phyloP scores from a whole-genome alignment of 1,284 basidiomycete genomes.

The Athelia psychrophila region DNA sequence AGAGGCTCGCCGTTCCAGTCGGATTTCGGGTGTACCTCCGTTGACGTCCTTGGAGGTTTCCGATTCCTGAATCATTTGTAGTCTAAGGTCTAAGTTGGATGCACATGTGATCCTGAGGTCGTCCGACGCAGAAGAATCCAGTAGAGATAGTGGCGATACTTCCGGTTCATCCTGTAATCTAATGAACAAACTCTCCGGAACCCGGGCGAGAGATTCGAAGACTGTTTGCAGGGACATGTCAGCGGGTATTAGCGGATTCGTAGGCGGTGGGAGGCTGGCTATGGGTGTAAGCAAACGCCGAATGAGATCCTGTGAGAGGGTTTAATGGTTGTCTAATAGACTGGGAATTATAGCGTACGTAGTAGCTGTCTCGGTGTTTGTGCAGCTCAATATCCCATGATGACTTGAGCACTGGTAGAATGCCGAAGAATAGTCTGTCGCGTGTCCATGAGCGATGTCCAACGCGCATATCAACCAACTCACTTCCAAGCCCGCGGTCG shows the following conservation, averaged over 20 bases:
- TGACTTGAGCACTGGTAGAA: constrained; percentile 53
- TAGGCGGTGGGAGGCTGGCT: constrained; percentile 42
- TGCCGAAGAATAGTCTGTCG: constrained; percentile 60
- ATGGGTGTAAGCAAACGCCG: constrained; percentile 59
- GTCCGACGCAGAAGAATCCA: constrained; percentile 49
- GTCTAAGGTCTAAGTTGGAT: constrained; percentile 48
- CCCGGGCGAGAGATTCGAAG: constrained; percentile 54
- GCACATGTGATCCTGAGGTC: constrained; percentile 49
- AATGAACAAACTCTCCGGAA: constrained; percentile 50
- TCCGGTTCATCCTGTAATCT: constrained; percentile 54
- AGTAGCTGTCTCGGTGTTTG: constrained; percentile 67
- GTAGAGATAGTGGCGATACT: constrained; percentile 40
- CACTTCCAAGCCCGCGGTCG: constrained; percentile 74
- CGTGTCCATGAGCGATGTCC: constrained; percentile 5
- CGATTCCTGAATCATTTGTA: constrained; percentile 40
- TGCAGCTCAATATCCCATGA: constrained; percentile 54
- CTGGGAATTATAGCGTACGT: constrained; percentile 42
- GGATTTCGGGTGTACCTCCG: constrained; percentile 50
- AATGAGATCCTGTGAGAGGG: constrained; percentile 55
- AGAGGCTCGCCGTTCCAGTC: constrained; percentile 37
- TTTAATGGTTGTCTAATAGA: constrained; percentile 5
- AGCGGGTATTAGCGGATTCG: constrained; percentile 34
- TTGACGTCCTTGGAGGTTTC: constrained; percentile 14
- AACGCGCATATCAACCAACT: constrained; percentile 20
- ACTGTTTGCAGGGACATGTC: constrained; percentile 51